Evolutionary conservation across 805 yeast species (phyloP).

Genomic region (Wickerhamomyces queroliae): DNA sequence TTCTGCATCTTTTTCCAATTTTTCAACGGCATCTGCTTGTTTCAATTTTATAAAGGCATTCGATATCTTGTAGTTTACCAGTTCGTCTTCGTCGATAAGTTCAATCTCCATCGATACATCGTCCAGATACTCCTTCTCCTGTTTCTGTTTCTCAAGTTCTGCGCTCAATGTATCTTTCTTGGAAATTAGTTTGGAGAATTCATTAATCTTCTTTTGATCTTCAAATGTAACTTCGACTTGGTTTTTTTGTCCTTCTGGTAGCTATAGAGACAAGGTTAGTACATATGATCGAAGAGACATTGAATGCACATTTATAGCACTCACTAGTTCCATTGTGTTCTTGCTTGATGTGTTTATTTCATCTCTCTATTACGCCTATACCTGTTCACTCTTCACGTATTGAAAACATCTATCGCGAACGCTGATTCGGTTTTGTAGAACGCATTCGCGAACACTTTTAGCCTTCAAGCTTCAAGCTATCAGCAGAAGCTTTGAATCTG

Average conservation of each 20-base stretch:
- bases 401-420: too few species aligned
- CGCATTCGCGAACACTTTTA: too few species aligned
- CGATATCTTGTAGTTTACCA: slow-evolving; percentile 73
- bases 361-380: too few species aligned
- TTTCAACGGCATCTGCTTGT: slow-evolving; percentile 60
- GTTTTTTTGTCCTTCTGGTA: slow-evolving; percentile 38
- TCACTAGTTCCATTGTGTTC: neutral
- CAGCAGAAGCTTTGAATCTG: too few species aligned
- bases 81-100: slow-evolving; percentile 71
- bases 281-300: neutral
- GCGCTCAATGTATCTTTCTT: slow-evolving; percentile 55
- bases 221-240: slow-evolving; percentile 33
- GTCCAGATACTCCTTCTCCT: slow-evolving; percentile 83
- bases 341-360: neutral
- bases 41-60: slow-evolving; percentile 67
- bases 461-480: too few species aligned
- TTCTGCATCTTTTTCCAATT: slow-evolving; percentile 59
- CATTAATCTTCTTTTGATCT: slow-evolving; percentile 87
- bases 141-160: slow-evolving; percentile 41
- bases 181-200: slow-evolving; percentile 76
- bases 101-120: slow-evolving; percentile 85
- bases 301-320: neutral
- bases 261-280: slow-evolving; percentile 5
- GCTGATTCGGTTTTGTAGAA: too few species aligned
- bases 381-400: neutral